Percentiles rank a stretch among this genome's conserved stretches.
Conservation (phyloP, 1,139 yeast species). For the Debaryomyces nepalensis region DNA sequence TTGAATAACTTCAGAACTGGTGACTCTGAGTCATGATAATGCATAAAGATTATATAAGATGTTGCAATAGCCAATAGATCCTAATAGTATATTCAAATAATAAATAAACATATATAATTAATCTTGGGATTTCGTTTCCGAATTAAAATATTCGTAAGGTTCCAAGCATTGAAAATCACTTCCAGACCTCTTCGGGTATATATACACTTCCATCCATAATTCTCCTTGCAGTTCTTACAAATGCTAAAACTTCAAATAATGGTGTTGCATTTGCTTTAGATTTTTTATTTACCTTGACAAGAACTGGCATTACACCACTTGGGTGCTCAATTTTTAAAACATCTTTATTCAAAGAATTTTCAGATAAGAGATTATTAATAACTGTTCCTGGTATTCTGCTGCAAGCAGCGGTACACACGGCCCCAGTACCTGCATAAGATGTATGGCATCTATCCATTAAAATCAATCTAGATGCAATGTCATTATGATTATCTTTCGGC, state of each 20-base stretch:
- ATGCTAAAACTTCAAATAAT: not conserved
- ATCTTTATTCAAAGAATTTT: not conserved
- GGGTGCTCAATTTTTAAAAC: slow-evolving; percentile 2
- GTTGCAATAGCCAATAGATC: too few relatives aligned
- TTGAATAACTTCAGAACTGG: too few relatives aligned
- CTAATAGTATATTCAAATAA: too few relatives aligned
- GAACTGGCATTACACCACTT: slow-evolving; percentile 1
- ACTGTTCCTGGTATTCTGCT: not conserved
- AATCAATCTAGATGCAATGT: not conserved
- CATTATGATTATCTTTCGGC: not conserved
- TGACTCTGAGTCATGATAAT: too few relatives aligned
- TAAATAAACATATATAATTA: too few relatives aligned
- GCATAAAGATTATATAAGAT: too few relatives aligned
- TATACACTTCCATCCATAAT: not conserved
- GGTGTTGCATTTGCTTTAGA: not conserved
- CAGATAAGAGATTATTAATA: not conserved
- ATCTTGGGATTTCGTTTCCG: too few relatives aligned
- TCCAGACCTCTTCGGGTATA: not conserved
- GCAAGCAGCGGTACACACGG: slow-evolving; percentile 1
- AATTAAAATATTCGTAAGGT: too few relatives aligned
- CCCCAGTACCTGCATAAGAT: slow-evolving; percentile 2
- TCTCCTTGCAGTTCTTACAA: slow-evolving; percentile 1
- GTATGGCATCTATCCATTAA: slow-evolving; percentile 1
- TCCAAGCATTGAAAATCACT: too few relatives aligned
- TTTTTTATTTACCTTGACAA: not conserved